Evolutionary conservation across 768 basidiomycete genomes (phyloP).

Genomic region (Gloeophyllum trabeum): DNA sequence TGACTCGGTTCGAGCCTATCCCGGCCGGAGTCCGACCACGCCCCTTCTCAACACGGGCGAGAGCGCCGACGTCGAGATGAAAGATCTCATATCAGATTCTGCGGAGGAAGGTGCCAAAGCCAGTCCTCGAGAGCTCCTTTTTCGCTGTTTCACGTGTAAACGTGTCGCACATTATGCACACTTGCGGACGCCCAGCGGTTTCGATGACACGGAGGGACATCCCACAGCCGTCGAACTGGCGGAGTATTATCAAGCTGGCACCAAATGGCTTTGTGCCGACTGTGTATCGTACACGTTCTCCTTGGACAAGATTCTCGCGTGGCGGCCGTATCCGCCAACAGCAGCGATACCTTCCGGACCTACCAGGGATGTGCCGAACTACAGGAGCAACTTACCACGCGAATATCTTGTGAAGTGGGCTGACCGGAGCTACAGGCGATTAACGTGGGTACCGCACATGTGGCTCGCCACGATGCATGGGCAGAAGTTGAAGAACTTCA

Average conservation of each 20-base stretch:
- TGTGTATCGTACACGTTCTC: conserved; percentile 61
- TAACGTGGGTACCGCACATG: conserved; percentile 88
- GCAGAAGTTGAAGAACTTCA: conserved; percentile 69
- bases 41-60: not conserved
- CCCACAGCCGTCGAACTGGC: conserved; percentile 34
- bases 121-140: conserved; percentile 39
- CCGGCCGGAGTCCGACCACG: not conserved
- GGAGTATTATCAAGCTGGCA: conserved; percentile 41
- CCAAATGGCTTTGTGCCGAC: conserved; percentile 63
- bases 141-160: conserved; percentile 78
- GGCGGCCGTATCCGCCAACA: conserved; percentile 71
- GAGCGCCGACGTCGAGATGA: conserved; percentile 23
- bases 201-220: conserved; percentile 18
- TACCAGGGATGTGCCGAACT: conserved; percentile 29
- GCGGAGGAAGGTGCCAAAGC: conserved; percentile 11
- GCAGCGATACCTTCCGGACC: conserved; percentile 40
- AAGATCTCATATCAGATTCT: conserved; percentile 12
- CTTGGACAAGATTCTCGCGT: conserved; percentile 82
- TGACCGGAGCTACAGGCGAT: conserved; percentile 64
- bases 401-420: conserved; percentile 93
- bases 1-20: conserved; percentile 1
- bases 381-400: conserved; percentile 59
- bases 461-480: conserved; percentile 68
- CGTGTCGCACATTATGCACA: conserved; percentile 77
- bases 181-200: conserved; percentile 35